Evolutionary conservation across 2,329 filamentous ascomycete genomes (phyloP), one percentile per base, ranked within the genome.

Genomic region (Emydomyces testavorans): DNA sequence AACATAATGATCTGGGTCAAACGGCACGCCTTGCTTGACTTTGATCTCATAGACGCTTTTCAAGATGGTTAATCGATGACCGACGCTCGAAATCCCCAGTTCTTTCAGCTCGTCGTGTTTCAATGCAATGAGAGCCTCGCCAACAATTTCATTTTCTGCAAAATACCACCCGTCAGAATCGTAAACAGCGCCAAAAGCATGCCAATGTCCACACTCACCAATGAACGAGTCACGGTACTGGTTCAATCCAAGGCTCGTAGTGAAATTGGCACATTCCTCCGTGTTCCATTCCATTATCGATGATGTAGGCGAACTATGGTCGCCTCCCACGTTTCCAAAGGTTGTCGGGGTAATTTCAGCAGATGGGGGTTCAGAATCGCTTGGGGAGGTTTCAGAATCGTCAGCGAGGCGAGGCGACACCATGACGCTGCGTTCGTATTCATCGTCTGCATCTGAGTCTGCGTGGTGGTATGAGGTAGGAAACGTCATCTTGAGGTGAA

Each of bases 1-100:
- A 44, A 95, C 77, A 64, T 95, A 98, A 65, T 96, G 86, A 59
- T 95, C 90, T 52, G 83, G 82, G 62, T 96, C 90, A 58, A 95
- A 78, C 13, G 86, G 83, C 51, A 96, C 79, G 58, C 94, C 88
- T 61, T 95, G 89, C 54, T 87, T 87, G 64, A 90, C 83, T 71
- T 98, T 98, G 61, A 92, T 82, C 61, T 96, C 89, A 69, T 95
- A 96, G 47, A 96, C 88, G 59, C 82, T 89, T 70, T 95, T 96
- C 50, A 98, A 75, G 50, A 98, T 93, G 18, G 88, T 94, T 58
- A 98, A 74, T 51, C 92, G 82, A 69, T 98, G 92, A 34, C 92
- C 92, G 40, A 95, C 87, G 68, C 90, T 96, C 53, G 75, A 73
- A 54, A 98, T 85, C 40, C 89, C 89, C 81, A 96, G 90, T 62